Base-by-base conservation (phyloP, 2,329 filamentous ascomycete species). In the Gnomoniopsis sp. region DNA sequence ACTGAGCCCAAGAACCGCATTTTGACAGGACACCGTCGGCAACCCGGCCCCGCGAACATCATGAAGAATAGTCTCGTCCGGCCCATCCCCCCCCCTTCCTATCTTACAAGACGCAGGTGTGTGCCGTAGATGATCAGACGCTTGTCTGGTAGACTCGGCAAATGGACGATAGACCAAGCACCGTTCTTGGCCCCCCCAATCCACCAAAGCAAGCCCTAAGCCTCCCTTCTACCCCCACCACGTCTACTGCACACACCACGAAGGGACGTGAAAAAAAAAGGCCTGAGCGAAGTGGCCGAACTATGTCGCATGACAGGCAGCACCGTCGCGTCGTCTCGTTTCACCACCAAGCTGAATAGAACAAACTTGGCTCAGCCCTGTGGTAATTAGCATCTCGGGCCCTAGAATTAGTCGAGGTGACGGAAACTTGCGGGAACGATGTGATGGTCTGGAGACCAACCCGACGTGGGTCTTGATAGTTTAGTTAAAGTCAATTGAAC, bases 101-200 rank as follows among this genome's bases (percentile, higher is more conserved):
- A 23, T 43, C 30, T 6, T 19, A 23, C 26, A 21, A 50, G 38
- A 43, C 33, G 49, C 34, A 49, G 22, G 14, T 33, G 38, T 22
- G 21, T 44, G 21, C 34, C 43, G 49, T 33, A 34, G 30, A 54
- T n/a, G n/a, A n/a, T n/a, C n/a, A n/a, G 54, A 50, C 55, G 48
- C 53, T 57, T 59, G 53, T 46, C 53, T n/a, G 38, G 54, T 57
- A 60, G 54, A 36, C 58, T 60, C 53, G 53, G 57, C 53, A 56
- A 23, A 52, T 55, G 57, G 15, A 17, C 49, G 36, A 19, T 22
- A 14, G 12, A 41, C 26, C 4, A 3, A 36, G 2, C 36, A 41
- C 7, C 36, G 17, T 3, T 41, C 36, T n/a, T 3, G 36, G 12
- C 17, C 36, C 7, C 36, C 36, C 36, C 17, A n/a, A n/a, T n/a